Evolutionary conservation across 1,139 yeast species (phyloP).

Genomic region (Suhomyces kunorum): DNA sequence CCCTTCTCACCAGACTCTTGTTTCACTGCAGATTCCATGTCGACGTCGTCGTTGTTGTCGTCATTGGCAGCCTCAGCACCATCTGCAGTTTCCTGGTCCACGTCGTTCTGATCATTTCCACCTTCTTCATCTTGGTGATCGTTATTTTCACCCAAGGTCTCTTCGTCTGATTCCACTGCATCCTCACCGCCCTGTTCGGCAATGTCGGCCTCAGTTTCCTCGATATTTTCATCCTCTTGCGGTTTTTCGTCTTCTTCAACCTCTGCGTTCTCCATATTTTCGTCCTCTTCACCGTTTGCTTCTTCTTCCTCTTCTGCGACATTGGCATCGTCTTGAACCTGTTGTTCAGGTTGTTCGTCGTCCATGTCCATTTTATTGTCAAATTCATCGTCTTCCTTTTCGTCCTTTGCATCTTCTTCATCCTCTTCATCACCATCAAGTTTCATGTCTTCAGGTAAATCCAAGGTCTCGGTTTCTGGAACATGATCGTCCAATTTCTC

Average conservation of each 20-base stretch:
- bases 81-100: constrained; percentile 32
- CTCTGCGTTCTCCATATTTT: constrained; percentile 26
- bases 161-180: constrained; percentile 21
- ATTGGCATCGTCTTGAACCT: constrained; percentile 17
- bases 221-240: constrained; percentile 25
- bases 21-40: constrained; percentile 67
- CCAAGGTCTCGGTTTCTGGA: constrained; percentile 79
- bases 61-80: constrained; percentile 53
- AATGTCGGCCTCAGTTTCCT: constrained; percentile 19
- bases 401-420: constrained; percentile 42
- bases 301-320: constrained; percentile 23
- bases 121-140: constrained; percentile 29
- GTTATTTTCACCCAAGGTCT: constrained; percentile 23
- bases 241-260: constrained; percentile 30
- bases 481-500: constrained; percentile 71
- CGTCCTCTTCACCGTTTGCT: constrained; percentile 25
- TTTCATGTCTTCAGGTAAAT: constrained; percentile 84
- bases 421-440: constrained; percentile 71
- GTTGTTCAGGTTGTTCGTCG: constrained; percentile 20
- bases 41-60: constrained; percentile 55
- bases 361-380: constrained; percentile 29
- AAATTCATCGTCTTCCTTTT: constrained; percentile 28
- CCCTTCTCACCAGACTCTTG: constrained; percentile 73
- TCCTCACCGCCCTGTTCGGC: constrained; percentile 26
- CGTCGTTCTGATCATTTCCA: constrained; percentile 32